phyloP scores from a whole-genome alignment of 257 asterid species.

The Plantago major region DNA sequence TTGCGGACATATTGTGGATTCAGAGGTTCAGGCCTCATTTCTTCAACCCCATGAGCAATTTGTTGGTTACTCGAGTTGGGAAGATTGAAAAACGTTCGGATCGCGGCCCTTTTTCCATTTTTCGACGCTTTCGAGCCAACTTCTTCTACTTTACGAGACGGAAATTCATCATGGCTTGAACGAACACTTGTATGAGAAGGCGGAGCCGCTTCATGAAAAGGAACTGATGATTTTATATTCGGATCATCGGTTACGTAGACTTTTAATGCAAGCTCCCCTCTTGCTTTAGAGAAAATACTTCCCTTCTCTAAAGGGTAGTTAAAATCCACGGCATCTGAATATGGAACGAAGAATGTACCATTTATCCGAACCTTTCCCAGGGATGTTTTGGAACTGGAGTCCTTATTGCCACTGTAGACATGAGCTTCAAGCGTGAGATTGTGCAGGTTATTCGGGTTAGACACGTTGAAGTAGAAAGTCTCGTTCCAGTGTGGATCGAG shows the following conservation, averaged over 20 bases:
- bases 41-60: slow-evolving; percentile 31
- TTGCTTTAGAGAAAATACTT: slow-evolving; percentile 56
- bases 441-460: slow-evolving; percentile 50
- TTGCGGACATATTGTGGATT: slow-evolving; percentile 36
- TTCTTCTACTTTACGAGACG: slow-evolving; percentile 24
- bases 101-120: slow-evolving; percentile 39
- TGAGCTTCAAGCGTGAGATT: slow-evolving; percentile 67
- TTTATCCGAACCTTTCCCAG: slow-evolving; percentile 64
- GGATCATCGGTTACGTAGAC: slow-evolving; percentile 71
- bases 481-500: slow-evolving; percentile 82
- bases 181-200: slow-evolving; percentile 28
- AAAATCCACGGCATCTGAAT: slow-evolving; percentile 67
- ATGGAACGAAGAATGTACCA: slow-evolving; percentile 61
- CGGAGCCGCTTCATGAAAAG: slow-evolving; percentile 39
- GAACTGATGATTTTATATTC: slow-evolving; percentile 40
- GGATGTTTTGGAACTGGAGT: slow-evolving; percentile 46
- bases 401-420: slow-evolving; percentile 43
- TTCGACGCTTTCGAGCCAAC: slow-evolving; percentile 16
- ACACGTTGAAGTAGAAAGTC: slow-evolving; percentile 64
- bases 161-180: slow-evolving; percentile 30
- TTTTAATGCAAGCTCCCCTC: slow-evolving; percentile 79
- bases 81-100: slow-evolving; percentile 45
- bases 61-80: slow-evolving; percentile 38
- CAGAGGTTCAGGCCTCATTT: slow-evolving; percentile 49
- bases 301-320: slow-evolving; percentile 78